Percentiles rank a stretch among this genome's conserved stretches.
These are phyloP conservation scores for Morella rubra DNA, from an alignment of 306 rosid species.

Conservation along the genomic window DNA sequence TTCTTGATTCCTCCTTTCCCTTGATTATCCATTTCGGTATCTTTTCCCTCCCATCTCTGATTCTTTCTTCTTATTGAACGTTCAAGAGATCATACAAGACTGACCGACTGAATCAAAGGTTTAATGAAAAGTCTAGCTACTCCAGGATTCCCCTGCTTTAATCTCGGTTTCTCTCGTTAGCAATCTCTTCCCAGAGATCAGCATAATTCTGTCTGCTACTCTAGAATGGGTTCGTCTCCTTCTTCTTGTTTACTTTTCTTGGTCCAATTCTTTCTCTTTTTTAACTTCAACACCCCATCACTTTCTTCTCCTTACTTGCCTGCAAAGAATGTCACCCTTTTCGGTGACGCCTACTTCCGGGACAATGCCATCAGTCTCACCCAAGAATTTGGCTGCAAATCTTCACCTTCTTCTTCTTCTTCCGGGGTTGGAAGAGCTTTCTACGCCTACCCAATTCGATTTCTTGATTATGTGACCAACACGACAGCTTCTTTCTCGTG, in stretches of 20 bases:
- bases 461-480: conserved; percentile 63
- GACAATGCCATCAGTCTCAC: conserved; percentile 61
- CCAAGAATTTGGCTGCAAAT: conserved; percentile 43
- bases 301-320: conserved; percentile 36
- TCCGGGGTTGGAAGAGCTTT: conserved; percentile 65
- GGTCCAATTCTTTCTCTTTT: conserved; percentile 27
- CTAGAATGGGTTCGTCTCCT: conserved; percentile 31
- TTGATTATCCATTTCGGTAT: background rate
- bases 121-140: background rate
- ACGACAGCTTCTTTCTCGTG: conserved; percentile 64
- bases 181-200: background rate
- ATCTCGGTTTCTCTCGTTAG: background rate
- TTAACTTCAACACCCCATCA: conserved; percentile 22
- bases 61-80: background rate
- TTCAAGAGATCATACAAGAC: background rate
- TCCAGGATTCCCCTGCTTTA: background rate
- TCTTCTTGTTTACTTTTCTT: conserved; percentile 14
- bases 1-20: background rate
- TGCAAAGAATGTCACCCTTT: conserved; percentile 58
- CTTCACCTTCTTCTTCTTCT: conserved; percentile 34
- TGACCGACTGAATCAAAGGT: background rate
- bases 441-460: conserved; percentile 57
- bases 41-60: background rate
- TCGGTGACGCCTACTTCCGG: conserved; percentile 60
- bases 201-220: background rate